Conservation (phyloP, 768 basidiomycete species). For the Suillus brevipes region DNA sequence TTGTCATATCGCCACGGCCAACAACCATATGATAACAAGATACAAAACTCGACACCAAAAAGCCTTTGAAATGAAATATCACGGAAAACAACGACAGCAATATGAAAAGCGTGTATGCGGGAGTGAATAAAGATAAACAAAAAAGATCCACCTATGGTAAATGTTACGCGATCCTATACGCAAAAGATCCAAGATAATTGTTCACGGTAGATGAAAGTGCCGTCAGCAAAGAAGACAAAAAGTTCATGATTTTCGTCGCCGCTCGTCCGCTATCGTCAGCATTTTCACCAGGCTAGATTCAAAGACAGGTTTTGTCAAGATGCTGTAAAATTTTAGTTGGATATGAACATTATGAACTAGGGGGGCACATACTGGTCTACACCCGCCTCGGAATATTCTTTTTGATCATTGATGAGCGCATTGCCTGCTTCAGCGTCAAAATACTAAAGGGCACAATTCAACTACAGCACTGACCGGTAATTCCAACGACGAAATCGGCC, state of each 20-base stretch:
- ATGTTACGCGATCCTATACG: not conserved
- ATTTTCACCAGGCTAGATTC: conserved; percentile 51
- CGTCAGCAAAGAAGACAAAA: not conserved
- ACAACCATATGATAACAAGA: not conserved
- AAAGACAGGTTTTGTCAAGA: conserved; percentile 78
- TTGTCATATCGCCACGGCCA: not conserved
- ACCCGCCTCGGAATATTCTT: conserved; percentile 74
- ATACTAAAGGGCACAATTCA: not conserved
- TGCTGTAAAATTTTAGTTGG: conserved; percentile 38
- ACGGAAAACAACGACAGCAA: not conserved
- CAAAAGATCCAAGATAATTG: not conserved
- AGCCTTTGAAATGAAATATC: not conserved
- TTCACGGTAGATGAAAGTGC: not conserved
- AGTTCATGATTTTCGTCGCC: conserved; percentile 23
- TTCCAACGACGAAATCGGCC: conserved; percentile 78
- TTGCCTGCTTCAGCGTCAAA: conserved; percentile 43
- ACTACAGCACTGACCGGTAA: conserved; percentile 52
- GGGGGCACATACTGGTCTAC: conserved; percentile 60
- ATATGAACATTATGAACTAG: not conserved
- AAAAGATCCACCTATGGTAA: not conserved
- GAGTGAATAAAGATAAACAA: conserved; percentile 7
- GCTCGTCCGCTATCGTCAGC: conserved; percentile 44
- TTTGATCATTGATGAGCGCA: conserved; percentile 60
- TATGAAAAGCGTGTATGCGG: not conserved
- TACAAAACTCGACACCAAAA: not conserved